Evolutionary conservation across 129 eudicot species (phyloP).

Genomic region (Solidago caesia): DNA sequence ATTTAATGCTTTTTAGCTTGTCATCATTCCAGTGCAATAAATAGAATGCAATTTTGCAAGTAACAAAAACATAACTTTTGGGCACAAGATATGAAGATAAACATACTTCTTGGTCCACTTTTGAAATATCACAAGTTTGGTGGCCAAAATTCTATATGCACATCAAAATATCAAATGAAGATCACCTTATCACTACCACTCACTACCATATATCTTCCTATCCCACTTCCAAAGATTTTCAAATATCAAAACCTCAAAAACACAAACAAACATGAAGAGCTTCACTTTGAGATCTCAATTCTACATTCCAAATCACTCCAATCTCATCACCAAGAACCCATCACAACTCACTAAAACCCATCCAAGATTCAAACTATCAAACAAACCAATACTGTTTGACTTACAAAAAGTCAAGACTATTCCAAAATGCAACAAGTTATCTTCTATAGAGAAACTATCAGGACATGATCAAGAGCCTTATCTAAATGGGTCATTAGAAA

Average conservation of each 20-base stretch:
- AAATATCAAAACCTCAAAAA: constrained; percentile 17
- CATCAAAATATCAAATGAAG: background rate
- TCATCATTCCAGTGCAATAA: too few relatives aligned
- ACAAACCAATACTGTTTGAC: constrained; percentile 24
- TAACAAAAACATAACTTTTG: too few relatives aligned
- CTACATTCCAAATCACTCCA: constrained; percentile 35
- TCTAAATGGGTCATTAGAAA: background rate
- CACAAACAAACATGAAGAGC: constrained; percentile 36
- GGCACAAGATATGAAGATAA: background rate
- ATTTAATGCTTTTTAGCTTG: too few relatives aligned
- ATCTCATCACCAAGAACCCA: constrained; percentile 20
- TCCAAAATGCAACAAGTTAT: constrained; percentile 24
- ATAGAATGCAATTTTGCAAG: too few relatives aligned
- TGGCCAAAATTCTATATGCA: constrained; percentile 5
- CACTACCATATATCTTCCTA: constrained; percentile 15
- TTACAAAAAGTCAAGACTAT: constrained; percentile 22
- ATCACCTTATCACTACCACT: constrained; percentile 23
- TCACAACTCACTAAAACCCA: constrained; percentile 27
- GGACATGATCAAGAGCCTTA: constrained; percentile 3
- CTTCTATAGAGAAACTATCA: constrained; percentile 3
- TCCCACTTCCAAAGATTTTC: constrained; percentile 14
- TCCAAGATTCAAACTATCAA: constrained; percentile 18
- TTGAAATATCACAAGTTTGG: constrained; percentile 6
- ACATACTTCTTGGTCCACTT: background rate
- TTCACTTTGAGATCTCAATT: constrained; percentile 40